phyloP scores from a whole-genome alignment of 1,284 basidiomycete species.

The Trichosporon sp. region DNA sequence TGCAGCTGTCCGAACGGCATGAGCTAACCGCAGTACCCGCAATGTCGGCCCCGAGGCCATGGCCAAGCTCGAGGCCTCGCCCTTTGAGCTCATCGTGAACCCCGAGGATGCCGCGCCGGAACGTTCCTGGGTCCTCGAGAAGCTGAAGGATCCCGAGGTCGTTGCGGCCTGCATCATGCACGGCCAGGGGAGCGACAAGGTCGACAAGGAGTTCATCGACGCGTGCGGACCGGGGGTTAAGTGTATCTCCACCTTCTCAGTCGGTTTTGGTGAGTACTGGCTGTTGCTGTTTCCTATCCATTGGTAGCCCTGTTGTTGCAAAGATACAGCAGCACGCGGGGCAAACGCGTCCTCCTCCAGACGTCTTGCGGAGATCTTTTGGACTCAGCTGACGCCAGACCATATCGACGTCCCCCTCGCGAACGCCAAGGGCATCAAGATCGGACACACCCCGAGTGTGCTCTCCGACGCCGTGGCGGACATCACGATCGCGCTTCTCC shows the following conservation, averaged over 20 bases:
- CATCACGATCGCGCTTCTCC: constrained; percentile 77
- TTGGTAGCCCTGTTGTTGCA: too few species aligned
- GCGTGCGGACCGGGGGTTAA: constrained; percentile 65
- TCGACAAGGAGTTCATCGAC: constrained; percentile 72
- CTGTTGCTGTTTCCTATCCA: background rate
- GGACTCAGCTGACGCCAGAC: constrained; percentile 58
- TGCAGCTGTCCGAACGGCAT: too few species aligned
- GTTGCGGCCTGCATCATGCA: constrained; percentile 49
- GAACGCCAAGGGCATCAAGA: constrained; percentile 67
- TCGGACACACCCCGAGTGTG: constrained; percentile 91
- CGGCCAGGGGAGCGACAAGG: constrained; percentile 55
- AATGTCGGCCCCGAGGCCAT: constrained; percentile 72
- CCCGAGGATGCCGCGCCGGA: constrained; percentile 67
- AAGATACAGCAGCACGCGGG: too few species aligned
- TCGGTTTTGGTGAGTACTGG: constrained; percentile 71
- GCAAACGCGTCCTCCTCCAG: background rate
- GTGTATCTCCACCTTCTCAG: constrained; percentile 81
- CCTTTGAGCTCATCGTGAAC: constrained; percentile 64
- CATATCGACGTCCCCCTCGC: constrained; percentile 73
- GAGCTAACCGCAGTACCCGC: constrained; percentile 42
- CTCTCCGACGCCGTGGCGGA: constrained; percentile 90
- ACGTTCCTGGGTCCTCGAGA: constrained; percentile 75
- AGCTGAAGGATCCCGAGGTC: constrained; percentile 70
- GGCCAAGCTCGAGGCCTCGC: constrained; percentile 61
- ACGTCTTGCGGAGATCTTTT: background rate